Base-by-base conservation (phyloP, 352 stramenopile genomes). In the Phytophthora melonis region DNA sequence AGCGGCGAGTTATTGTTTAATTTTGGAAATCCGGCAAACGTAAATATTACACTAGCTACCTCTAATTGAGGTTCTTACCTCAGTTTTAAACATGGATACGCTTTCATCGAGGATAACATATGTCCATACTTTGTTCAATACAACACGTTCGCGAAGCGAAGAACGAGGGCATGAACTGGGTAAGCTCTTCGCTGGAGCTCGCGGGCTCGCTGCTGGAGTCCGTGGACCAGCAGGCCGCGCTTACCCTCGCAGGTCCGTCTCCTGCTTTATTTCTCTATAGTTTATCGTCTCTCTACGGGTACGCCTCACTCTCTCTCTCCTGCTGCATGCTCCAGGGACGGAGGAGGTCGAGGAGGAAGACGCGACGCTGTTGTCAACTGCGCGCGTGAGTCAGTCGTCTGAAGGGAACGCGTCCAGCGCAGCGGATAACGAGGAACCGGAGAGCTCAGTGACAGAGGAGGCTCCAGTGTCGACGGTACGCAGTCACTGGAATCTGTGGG, bases 161-260 rank as follows among this genome's bases (percentile, higher is more conserved):
- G 39, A 45, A 45, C 39, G 39, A 53, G 39, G 55, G 27, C 18
- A 66, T 96, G 90, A 93, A 93, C 68, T 96, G 90, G 88, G 85
- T 95, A 34, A 95, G 78, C 78, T 94, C 83, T 62, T 94, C 86
- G 69, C 80, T 96, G 54, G 86, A 96, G 74, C 70, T 94, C 18
- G 88, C 88, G 54, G 90, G 88, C 25, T 92, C 81, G 58, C 75
- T 96, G 65, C 86, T 96, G 55, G 88, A 96, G 77, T 94, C 87
- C 5, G 90, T 96, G 59, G 90, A 96, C 68, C 88, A 96, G 79
- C 89, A 92, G 32, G 90, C 88, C 19, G 88, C 90, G 21, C 74
- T 92, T 52, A 94, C 84, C n/a, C 82, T 96, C 32, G 69, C 79
- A 11, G 80, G 80, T 81, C 59, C 8, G 61, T 66, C 19, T 53